These are phyloP conservation scores for Amanita rubescens DNA, from an alignment of 768 basidiomycete species.

Conservation along the genomic window DNA sequence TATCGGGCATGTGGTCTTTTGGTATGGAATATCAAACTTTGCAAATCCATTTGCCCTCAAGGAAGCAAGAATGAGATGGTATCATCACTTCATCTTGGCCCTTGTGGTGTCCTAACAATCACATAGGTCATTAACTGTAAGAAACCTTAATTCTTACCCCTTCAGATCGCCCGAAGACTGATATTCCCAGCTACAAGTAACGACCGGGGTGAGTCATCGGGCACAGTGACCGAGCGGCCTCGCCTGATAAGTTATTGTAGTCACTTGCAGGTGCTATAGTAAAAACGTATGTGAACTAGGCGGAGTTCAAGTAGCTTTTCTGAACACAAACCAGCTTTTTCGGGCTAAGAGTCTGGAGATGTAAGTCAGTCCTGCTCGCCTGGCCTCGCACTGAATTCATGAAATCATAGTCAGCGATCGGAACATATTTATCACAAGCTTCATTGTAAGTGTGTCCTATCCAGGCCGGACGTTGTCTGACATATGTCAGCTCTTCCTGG, in stretches of 20 bases:
- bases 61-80: slow-evolving; percentile 39
- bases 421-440: slow-evolving; percentile 43
- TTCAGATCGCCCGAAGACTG: background rate
- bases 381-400: background rate
- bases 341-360: slow-evolving; percentile 57
- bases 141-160: slow-evolving; percentile 13
- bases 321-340: slow-evolving; percentile 34
- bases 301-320: background rate
- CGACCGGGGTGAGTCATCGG: slow-evolving; percentile 28
- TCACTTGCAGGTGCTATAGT: slow-evolving; percentile 51
- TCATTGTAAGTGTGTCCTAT: slow-evolving; percentile 38
- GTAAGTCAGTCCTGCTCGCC: slow-evolving; percentile 24
- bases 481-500: slow-evolving; percentile 34
- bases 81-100: background rate
- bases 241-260: slow-evolving; percentile 20
- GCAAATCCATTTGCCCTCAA: slow-evolving; percentile 27
- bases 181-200: slow-evolving; percentile 36
- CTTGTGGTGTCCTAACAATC: background rate
- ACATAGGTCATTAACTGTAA: slow-evolving; percentile 44
- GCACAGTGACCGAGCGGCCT: background rate
- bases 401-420: slow-evolving; percentile 43
- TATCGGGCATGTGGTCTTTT: slow-evolving; percentile 50
- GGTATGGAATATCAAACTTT: slow-evolving; percentile 43
- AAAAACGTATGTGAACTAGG: slow-evolving; percentile 27
- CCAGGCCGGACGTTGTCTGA: background rate